phyloP scores from a whole-genome alignment of 225 moss, liverwort and hornwort genomes.

The Bryoerythrophyllum caledonicum region DNA sequence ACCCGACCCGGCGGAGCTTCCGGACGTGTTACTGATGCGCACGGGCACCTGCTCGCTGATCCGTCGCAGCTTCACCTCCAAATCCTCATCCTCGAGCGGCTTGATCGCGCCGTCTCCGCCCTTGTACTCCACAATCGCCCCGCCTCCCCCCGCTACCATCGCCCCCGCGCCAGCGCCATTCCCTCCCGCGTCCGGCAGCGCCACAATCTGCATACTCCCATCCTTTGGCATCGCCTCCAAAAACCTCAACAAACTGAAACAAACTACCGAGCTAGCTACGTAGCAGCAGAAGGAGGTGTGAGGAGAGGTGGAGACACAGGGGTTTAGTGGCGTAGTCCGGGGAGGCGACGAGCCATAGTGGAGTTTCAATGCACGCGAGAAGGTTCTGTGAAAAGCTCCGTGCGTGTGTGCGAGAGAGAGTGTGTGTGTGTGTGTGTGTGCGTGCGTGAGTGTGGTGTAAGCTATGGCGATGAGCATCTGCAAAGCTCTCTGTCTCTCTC shows the following conservation, averaged over 20 bases:
- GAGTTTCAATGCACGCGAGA: no score
- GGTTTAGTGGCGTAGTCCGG: no score
- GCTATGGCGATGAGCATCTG: no score
- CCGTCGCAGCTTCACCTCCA: conserved; percentile 98
- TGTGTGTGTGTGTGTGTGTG: no score
- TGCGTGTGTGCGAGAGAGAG: no score
- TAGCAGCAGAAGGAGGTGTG: no score
- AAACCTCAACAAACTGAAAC: not conserved
- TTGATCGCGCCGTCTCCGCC: conserved; percentile 61
- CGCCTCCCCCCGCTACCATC: conserved; percentile 40
- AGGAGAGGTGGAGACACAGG: no score
- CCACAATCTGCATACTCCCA: conserved; percentile 89
- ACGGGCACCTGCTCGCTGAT: conserved; percentile 99
- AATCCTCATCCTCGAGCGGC: conserved; percentile 88
- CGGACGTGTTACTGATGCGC: conserved; percentile 98
- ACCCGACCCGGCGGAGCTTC: conserved; percentile 97
- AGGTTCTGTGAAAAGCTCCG: no score
- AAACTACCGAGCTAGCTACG: no score
- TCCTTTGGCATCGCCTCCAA: conserved; percentile 74
- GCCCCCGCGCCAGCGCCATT: conserved; percentile 34
- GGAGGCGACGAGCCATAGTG: no score
- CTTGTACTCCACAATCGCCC: conserved; percentile 79
- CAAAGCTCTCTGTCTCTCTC: no score
- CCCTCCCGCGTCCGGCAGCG: conserved; percentile 54
- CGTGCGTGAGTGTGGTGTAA: no score